Evolutionary conservation across 192 early-diverging fungal genomes (phyloP).

Genomic region (Backusella macrospora): DNA sequence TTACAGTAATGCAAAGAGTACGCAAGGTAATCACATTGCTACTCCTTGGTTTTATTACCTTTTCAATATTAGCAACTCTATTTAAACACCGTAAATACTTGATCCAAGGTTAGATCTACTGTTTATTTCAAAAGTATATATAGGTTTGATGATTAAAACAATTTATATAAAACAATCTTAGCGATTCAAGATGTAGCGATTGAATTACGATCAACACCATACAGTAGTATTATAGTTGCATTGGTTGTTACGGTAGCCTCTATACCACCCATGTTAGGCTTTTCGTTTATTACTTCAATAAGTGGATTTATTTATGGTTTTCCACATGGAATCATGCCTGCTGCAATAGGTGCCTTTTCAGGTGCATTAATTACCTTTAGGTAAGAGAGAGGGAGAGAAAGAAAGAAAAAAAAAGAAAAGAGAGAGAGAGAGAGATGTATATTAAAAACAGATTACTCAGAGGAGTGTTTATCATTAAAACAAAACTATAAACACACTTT

Average conservation of each 20-base stretch:
- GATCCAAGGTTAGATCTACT: neutral
- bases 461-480: too few relatives aligned
- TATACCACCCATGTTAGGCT: conserved; percentile 53
- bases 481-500: neutral
- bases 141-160: neutral
- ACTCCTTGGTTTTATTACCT: neutral
- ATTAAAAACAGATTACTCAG: too few relatives aligned
- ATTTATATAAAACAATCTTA: neutral
- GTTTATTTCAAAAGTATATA: neutral
- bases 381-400: neutral
- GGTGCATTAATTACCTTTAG: neutral
- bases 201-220: conserved; percentile 23
- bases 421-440: too few relatives aligned
- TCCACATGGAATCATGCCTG: conserved; percentile 48
- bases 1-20: neutral
- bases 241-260: conserved; percentile 34
- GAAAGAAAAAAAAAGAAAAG: neutral
- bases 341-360: conserved; percentile 34
- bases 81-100: neutral
- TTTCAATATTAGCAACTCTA: neutral
- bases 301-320: conserved; percentile 55
- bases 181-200: conserved; percentile 23
- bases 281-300: conserved; percentile 41
- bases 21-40: neutral
- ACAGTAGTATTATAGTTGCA: conserved; percentile 24